Evolutionary conservation across 441 rosid genomes (phyloP), one percentile per base, ranked within the genome.

Genomic region (Croton setiger): DNA sequence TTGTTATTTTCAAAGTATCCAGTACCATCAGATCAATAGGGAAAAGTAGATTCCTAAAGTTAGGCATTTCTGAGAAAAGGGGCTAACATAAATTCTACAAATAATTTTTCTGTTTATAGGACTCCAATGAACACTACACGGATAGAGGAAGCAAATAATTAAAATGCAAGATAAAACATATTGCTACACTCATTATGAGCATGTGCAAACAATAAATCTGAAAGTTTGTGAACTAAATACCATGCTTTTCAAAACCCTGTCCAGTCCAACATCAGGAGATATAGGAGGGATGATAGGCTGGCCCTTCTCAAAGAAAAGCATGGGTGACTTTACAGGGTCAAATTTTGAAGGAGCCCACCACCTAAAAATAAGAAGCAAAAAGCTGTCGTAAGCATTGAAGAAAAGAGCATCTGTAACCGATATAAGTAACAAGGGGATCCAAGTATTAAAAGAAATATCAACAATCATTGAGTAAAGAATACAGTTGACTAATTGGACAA

Each of bases 301-400:
- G 62, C 84, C 87, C 27, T 75, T 79, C 84, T 84, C 86, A 82
- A 87, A 94, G 93, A 94, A 94, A 75, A 92, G 84, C 98, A 92
- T 88, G 55, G 98, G 97, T 39, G 93, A 83, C 70, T 88, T 90
- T 33, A 82, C 56, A 18, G 97, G 96, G 56, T 88, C 91, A 76
- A 92, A 94, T 76, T 94, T 94, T 58, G 96, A 83, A 59, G 97
- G 97, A 47, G 97, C 96, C 91, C 91, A 84, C 99, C 98, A 94
- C 94, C 96, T 92, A 76, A 63, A 17, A 55, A 45, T 49, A 72
- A 78, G 67, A 56, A 49, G 15, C 18, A 53, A 65, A 44, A 45
- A 48, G 44, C 49, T 57, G 64, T 18, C 69, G 5, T 49, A 60
- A 37, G n/a, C 17, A 59, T 70, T 0, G 21, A 15, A 17, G 33